phyloP scores from a whole-genome alignment of 805 yeast genomes.

The Candida sithepensis region DNA sequence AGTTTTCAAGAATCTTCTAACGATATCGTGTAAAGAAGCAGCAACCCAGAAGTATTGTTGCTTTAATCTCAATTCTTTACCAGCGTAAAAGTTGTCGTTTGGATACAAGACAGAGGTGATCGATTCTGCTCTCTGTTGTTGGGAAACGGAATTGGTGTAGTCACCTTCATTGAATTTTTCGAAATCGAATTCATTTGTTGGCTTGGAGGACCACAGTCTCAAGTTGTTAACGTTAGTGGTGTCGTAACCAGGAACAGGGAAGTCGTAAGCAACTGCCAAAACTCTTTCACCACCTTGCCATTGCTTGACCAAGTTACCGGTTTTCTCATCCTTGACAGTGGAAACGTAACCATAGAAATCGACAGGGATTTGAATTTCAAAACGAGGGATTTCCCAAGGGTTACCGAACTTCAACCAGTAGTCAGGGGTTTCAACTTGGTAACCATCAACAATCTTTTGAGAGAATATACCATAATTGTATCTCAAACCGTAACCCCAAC shows the following conservation, averaged over 20 bases:
- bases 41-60: constrained; percentile 98
- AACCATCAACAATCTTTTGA: constrained; percentile 85
- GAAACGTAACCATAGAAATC: constrained; percentile 83
- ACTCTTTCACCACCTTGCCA: constrained; percentile 93
- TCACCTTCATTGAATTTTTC: constrained; percentile 90
- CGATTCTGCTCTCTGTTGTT: constrained; percentile 86
- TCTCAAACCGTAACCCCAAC: constrained; percentile 95
- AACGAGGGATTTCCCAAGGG: constrained; percentile 91
- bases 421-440: constrained; percentile 92
- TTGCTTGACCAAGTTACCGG: constrained; percentile 54
- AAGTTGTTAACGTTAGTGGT: constrained; percentile 82
- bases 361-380: constrained; percentile 83
- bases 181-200: constrained; percentile 89
- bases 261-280: constrained; percentile 84
- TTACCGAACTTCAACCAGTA: constrained; percentile 87
- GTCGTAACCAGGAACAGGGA: constrained; percentile 88
- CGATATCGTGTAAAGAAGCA: constrained; percentile 86
- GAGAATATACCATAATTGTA: constrained; percentile 92
- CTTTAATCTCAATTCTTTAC: constrained; percentile 87
- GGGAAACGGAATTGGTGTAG: constrained; percentile 75
- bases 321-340: constrained; percentile 46
- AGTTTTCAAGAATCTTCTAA: constrained; percentile 82
- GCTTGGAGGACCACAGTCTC: constrained; percentile 86
- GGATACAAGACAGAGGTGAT: constrained; percentile 92
- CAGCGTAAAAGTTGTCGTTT: constrained; percentile 86